phyloP scores from a whole-genome alignment of 768 basidiomycete species.

The Psilocybe azurescens region DNA sequence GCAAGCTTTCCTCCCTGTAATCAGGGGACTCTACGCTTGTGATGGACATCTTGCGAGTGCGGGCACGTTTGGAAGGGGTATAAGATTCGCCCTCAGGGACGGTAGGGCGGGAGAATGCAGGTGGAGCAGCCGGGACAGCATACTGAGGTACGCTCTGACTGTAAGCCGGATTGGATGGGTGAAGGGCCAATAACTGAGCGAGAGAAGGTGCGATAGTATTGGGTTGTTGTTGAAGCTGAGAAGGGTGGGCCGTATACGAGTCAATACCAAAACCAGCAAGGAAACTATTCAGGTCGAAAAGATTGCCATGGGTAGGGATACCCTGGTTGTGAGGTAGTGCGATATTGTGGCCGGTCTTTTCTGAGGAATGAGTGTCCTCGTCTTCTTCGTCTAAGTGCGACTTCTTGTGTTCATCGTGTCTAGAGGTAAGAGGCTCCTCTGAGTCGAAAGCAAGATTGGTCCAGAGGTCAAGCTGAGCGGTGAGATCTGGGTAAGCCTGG shows the following conservation, averaged over 20 bases:
- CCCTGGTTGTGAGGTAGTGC: constrained; percentile 33
- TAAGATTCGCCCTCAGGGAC: constrained; percentile 36
- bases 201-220: constrained; percentile 55
- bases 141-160: constrained; percentile 23
- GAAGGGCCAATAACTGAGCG: constrained; percentile 72
- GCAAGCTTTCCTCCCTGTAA: constrained; percentile 28
- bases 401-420: constrained; percentile 41
- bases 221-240: constrained; percentile 35
- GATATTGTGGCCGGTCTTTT: constrained; percentile 61
- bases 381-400: constrained; percentile 50
- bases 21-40: constrained; percentile 38
- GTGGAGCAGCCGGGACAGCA: constrained; percentile 28
- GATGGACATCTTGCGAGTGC: constrained; percentile 57
- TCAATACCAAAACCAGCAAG: constrained; percentile 31
- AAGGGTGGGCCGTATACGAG: constrained; percentile 28
- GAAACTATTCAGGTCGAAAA: constrained; percentile 45
- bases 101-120: constrained; percentile 24
- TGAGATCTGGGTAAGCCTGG: constrained; percentile 73
- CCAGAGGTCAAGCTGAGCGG: constrained; percentile 84
- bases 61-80: constrained; percentile 56
- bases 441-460: constrained; percentile 81
- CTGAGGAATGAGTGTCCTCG: constrained; percentile 44
- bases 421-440: constrained; percentile 61
- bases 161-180: constrained; percentile 40
- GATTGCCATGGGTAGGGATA: constrained; percentile 35